Evolutionary conservation across 2,329 filamentous ascomycete species (phyloP), one percentile per base, ranked within the genome.

Genomic region (Saccharata proteae): DNA sequence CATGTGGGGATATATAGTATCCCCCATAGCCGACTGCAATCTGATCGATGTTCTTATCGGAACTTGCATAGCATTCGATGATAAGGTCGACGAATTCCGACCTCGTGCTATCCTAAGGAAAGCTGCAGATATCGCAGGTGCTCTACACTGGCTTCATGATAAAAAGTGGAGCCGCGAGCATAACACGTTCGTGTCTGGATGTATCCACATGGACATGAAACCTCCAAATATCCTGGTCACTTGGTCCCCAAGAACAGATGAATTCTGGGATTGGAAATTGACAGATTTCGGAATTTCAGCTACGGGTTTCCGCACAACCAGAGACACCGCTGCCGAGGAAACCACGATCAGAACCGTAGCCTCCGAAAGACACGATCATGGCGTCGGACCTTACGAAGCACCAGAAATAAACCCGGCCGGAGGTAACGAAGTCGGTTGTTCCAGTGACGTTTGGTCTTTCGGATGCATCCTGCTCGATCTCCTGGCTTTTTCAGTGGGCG

Each of bases 381-480:
- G n/a, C n/a, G n/a, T n/a, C n/a, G n/a, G n/a, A n/a, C n/a, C n/a
- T n/a, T n/a, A n/a, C n/a, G n/a, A n/a, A n/a, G n/a, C n/a, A n/a
- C n/a, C n/a, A n/a, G n/a, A n/a, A n/a, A n/a, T n/a, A n/a, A n/a
- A n/a, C n/a, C n/a, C n/a, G n/a, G n/a, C n/a, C n/a, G n/a, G n/a
- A n/a, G n/a, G n/a, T n/a, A n/a, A n/a, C n/a, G n/a, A 13, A 24
- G 21, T 30, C 14, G 29, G 20, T 2, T 18, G 6, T 16, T 3
- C 29, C 5, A 30, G n/a, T 10, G 29, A 30, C 8, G 15, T 24
- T 4, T 30, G 29, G 29, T 30, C 29, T 6, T 30, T 30, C n/a
- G 29, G 29, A 4, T 30, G 29, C 21, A 19, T 30, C 5, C 14
- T 30, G 7, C 11, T 30, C 14, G 29, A 30, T 6, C 11, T 30